A percentile compares a stretch with the other conserved stretches of the same genome.
Conservation (phyloP, 805 yeast species). For the Kockiozyma suomiensis region DNA sequence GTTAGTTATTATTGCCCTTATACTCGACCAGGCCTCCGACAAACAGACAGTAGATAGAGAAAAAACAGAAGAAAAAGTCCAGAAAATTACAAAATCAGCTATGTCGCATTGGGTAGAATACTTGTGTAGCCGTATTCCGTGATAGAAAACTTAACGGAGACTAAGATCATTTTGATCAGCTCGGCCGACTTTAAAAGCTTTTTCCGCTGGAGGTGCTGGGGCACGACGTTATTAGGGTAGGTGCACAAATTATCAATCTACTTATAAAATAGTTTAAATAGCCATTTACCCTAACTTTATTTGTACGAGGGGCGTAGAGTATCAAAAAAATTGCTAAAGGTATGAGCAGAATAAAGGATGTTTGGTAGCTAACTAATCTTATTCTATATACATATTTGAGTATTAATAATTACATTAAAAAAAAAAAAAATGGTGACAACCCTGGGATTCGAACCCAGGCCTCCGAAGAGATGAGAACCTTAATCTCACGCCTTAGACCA, state of each 20-base stretch:
- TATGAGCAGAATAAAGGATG: too few species aligned
- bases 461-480: conserved; percentile 83
- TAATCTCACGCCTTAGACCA: conserved; percentile 73
- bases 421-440: conserved; percentile 57
- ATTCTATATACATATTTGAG: too few species aligned
- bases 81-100: background rate
- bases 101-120: too few species aligned
- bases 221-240: background rate
- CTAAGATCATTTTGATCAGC: background rate
- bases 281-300: background rate
- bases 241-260: background rate
- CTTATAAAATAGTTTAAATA: background rate
- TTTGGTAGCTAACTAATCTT: too few species aligned
- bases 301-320: background rate
- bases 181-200: background rate
- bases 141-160: background rate
- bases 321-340: too few species aligned
- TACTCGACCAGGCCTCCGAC: background rate
- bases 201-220: background rate
- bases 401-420: background rate
- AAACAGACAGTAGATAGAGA: background rate
- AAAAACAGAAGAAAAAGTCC: background rate
- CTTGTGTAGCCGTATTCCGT: too few species aligned
- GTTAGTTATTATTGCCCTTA: background rate
- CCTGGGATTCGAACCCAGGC: conserved; percentile 88